These are phyloP conservation scores for Caloboletus inedulis DNA, from an alignment of 1,284 basidiomycete genomes.

Conservation along the genomic window DNA sequence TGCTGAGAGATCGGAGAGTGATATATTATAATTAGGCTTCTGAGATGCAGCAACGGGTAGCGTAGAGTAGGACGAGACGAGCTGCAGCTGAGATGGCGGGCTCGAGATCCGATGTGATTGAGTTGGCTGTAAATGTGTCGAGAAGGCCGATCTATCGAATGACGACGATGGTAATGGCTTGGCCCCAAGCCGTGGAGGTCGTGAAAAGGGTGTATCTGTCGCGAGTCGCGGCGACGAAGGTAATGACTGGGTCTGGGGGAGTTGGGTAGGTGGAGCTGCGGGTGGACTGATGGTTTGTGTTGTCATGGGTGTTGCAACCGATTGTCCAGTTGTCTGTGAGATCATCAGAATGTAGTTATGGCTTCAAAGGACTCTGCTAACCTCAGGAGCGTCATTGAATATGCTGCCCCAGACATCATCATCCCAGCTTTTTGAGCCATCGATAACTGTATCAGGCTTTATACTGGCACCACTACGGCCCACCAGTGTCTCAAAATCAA, in stretches of 20 bases:
- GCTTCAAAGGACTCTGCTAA: conserved; percentile 4
- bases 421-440: conserved; percentile 54
- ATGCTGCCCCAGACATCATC: conserved; percentile 81
- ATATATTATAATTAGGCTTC: conserved; percentile 57
- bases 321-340: conserved; percentile 19
- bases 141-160: conserved; percentile 36
- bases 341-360: conserved; percentile 9
- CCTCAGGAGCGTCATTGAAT: conserved; percentile 41
- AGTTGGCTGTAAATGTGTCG: conserved; percentile 16
- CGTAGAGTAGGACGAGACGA: conserved; percentile 11
- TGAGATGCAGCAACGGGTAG: conserved; percentile 20
- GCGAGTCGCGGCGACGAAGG: conserved; percentile 40
- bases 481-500: conserved; percentile 76
- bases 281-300: conserved; percentile 15
- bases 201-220: conserved; percentile 26
- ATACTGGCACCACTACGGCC: conserved; percentile 48
- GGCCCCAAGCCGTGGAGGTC: conserved; percentile 41
- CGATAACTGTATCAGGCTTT: conserved; percentile 46
- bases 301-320: conserved; percentile 10
- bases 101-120: conserved; percentile 21
- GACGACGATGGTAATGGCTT: conserved; percentile 37
- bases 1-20: conserved; percentile 30
- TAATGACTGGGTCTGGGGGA: conserved; percentile 36
- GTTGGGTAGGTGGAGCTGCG: conserved; percentile 22
- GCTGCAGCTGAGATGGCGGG: conserved; percentile 19